Conservation (phyloP, 129 eudicot genomes). For the Chrysanthemum seticuspe region DNA sequence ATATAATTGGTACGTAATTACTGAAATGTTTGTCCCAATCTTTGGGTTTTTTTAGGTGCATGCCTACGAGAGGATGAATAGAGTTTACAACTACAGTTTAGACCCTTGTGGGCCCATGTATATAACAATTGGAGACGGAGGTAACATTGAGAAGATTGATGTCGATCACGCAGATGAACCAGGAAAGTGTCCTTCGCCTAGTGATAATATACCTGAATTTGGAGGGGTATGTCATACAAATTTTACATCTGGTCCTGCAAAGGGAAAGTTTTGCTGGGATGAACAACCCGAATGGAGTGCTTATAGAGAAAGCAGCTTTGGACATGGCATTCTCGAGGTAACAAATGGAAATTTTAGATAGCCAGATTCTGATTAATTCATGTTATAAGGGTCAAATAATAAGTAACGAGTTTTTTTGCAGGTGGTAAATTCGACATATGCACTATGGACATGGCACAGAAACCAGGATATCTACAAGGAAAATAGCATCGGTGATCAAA, state of each 20-base stretch:
- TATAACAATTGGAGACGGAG: slow-evolving; percentile 90
- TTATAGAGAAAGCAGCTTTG: slow-evolving; percentile 92
- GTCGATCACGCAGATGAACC: slow-evolving; percentile 87
- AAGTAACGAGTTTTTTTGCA: slow-evolving; percentile 14
- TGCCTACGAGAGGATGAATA: slow-evolving; percentile 84
- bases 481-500: slow-evolving; percentile 70
- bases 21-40: background rate
- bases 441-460: slow-evolving; percentile 97
- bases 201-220: slow-evolving; percentile 75
- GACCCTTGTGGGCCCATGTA: slow-evolving; percentile 90
- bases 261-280: slow-evolving; percentile 89
- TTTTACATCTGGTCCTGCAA: slow-evolving; percentile 78
- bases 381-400: background rate
- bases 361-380: background rate
- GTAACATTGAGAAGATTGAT: slow-evolving; percentile 78
- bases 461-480: slow-evolving; percentile 75
- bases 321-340: slow-evolving; percentile 95
- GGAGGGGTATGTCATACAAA: slow-evolving; percentile 76
- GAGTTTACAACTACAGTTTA: slow-evolving; percentile 74
- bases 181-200: slow-evolving; percentile 73
- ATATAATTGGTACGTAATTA: too few species aligned
- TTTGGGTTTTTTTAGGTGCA: slow-evolving; percentile 57
- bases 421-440: slow-evolving; percentile 77
- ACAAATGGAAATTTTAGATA: background rate
- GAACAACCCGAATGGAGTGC: slow-evolving; percentile 96